These are phyloP conservation scores for Linaria vulgaris DNA, from an alignment of 257 asterid species.

Conservation along the genomic window DNA sequence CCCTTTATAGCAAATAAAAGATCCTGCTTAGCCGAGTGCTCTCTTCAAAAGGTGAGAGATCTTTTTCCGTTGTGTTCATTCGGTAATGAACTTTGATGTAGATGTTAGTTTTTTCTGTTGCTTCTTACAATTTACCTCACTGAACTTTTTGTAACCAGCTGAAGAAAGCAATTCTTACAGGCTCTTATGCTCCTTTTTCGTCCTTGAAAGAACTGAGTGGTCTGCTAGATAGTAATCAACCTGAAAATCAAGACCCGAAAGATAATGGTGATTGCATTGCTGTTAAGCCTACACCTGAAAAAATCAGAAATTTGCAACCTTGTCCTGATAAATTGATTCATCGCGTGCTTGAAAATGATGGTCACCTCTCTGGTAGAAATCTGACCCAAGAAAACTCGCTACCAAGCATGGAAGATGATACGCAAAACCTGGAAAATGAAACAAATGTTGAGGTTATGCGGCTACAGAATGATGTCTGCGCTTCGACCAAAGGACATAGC, in stretches of 20 bases:
- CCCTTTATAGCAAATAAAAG: slow-evolving; percentile 54
- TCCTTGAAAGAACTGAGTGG: slow-evolving; percentile 60
- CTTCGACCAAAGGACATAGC: slow-evolving; percentile 26
- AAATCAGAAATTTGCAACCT: slow-evolving; percentile 7
- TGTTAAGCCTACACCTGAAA: slow-evolving; percentile 18
- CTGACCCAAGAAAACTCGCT: slow-evolving; percentile 31
- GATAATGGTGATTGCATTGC: slow-evolving; percentile 28
- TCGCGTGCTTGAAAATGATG: slow-evolving; percentile 22
- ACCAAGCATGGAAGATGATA: slow-evolving; percentile 36
- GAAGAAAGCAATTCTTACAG: slow-evolving; percentile 49
- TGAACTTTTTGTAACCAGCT: slow-evolving; percentile 39
- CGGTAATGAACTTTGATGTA: background rate
- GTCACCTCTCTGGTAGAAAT: slow-evolving; percentile 26
- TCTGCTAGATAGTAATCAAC: slow-evolving; percentile 33
- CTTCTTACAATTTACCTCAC: slow-evolving; percentile 24
- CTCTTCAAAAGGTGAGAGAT: slow-evolving; percentile 45
- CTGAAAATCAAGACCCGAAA: slow-evolving; percentile 23
- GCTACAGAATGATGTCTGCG: slow-evolving; percentile 19
- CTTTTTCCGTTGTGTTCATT: slow-evolving; percentile 7
- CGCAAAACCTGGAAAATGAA: slow-evolving; percentile 24
- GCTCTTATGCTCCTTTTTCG: slow-evolving; percentile 41
- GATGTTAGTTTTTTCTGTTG: background rate
- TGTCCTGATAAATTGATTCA: slow-evolving; percentile 21
- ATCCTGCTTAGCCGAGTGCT: slow-evolving; percentile 28
- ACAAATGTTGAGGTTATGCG: slow-evolving; percentile 20